Evolutionary conservation across 768 basidiomycete genomes (phyloP).

Genomic region (Leccinum boreale): DNA sequence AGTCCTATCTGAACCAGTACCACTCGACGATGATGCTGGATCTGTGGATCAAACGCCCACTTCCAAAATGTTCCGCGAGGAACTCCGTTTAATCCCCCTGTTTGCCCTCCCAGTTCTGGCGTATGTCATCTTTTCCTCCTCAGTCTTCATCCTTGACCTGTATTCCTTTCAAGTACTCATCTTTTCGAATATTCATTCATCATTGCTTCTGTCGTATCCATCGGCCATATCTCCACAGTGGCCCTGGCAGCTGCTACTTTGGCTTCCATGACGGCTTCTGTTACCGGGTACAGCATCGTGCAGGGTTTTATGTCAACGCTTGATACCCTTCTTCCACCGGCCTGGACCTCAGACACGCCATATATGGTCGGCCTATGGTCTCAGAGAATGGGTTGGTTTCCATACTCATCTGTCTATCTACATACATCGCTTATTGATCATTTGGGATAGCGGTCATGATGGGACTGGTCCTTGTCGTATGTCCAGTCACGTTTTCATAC

Average conservation of each 20-base stretch:
- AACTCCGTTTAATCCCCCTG: conserved; percentile 52
- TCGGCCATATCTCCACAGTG: conserved; percentile 87
- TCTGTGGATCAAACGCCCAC: conserved; percentile 19
- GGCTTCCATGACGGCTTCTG: conserved; percentile 70
- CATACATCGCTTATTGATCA: conserved; percentile 4
- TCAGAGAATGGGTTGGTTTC: conserved; percentile 74
- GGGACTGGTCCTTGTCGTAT: conserved; percentile 54
- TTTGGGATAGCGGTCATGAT: conserved; percentile 55
- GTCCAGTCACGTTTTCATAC: conserved; percentile 20
- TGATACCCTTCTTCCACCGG: conserved; percentile 90
- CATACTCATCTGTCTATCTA: not conserved
- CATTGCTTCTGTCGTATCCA: conserved; percentile 77
- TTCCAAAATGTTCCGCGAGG: conserved; percentile 49
- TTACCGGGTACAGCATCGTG: conserved; percentile 58
- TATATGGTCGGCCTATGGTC: conserved; percentile 86
- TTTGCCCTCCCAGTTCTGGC: conserved; percentile 73
- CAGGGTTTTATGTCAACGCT: conserved; percentile 82
- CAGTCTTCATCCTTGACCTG: not conserved
- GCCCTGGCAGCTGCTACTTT: conserved; percentile 83
- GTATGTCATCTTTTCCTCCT: conserved; percentile 38
- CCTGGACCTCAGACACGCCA: conserved; percentile 89
- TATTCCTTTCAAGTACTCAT: conserved; percentile 51
- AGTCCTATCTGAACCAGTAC: conserved; percentile 50
- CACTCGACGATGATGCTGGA: conserved; percentile 21
- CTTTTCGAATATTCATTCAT: conserved; percentile 84